Conservation (phyloP, 108 stramenopile species). For the Stephanodiscus triporus region DNA sequence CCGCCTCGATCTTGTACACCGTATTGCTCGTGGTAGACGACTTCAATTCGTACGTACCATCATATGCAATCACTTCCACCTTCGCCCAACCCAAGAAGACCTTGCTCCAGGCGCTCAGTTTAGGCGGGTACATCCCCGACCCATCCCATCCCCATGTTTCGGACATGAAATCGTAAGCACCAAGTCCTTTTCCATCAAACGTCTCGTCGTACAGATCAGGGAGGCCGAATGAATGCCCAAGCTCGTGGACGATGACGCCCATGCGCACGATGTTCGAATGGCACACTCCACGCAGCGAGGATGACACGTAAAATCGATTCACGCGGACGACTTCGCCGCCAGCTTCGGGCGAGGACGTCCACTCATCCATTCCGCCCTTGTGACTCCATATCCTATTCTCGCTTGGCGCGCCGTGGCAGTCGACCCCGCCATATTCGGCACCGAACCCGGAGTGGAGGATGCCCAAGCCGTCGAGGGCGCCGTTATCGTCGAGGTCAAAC, state of each 20-base stretch:
- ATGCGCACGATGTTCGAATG: constrained; percentile 47
- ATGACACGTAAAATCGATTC: constrained; percentile 47
- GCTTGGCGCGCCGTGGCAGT: constrained; percentile 44
- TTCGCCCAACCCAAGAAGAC: constrained; percentile 57
- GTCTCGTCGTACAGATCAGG: constrained; percentile 53
- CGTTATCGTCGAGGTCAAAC: constrained; percentile 39
- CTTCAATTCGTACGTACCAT: constrained; percentile 44
- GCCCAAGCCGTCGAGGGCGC: constrained; percentile 58
- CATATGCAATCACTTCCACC: constrained; percentile 37
- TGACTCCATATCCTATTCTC: constrained; percentile 53
- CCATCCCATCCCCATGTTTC: constrained; percentile 56
- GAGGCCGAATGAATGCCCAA: constrained; percentile 55
- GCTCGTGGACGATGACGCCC: constrained; percentile 57
- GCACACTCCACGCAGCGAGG: constrained; percentile 42
- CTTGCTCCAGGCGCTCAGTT: constrained; percentile 60
- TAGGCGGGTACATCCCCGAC: constrained; percentile 51
- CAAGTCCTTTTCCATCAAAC: constrained; percentile 45
- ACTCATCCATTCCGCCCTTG: constrained; percentile 48
- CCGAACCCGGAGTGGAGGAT: constrained; percentile 77
- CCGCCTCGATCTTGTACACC: constrained; percentile 57
- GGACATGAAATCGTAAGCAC: constrained; percentile 53
- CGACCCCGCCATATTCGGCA: constrained; percentile 63
- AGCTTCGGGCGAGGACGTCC: neutral
- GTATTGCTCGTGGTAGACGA: constrained; percentile 32
- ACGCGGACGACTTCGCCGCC: constrained; percentile 30